phyloP scores from a whole-genome alignment of 768 basidiomycete genomes.

The Aureoboletus auriporus region DNA sequence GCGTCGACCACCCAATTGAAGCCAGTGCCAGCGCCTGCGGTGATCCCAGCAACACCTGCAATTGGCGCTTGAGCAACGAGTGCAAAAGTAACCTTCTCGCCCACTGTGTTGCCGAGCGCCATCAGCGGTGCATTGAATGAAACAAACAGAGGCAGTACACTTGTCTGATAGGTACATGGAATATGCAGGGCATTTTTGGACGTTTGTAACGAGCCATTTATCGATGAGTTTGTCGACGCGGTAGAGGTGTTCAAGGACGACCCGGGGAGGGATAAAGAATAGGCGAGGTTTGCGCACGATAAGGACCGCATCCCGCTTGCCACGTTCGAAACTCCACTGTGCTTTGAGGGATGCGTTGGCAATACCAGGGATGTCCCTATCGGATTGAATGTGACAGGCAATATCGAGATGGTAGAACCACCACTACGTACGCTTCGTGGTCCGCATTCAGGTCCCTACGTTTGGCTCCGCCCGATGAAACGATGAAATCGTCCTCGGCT shows the following conservation, averaged over 20 bases:
- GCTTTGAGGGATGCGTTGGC: constrained; percentile 28
- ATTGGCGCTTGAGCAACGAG: constrained; percentile 12
- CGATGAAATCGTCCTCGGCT: constrained; percentile 22
- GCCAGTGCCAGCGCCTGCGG: background rate
- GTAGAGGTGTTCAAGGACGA: constrained; percentile 24
- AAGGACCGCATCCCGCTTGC: constrained; percentile 29
- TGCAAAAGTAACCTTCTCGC: constrained; percentile 21
- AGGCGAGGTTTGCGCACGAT: constrained; percentile 29
- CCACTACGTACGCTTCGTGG: constrained; percentile 14
- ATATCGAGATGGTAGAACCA: background rate
- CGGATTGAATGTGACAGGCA: background rate
- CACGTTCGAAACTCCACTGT: constrained; percentile 27
- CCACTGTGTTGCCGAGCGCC: constrained; percentile 8
- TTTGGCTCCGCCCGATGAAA: constrained; percentile 20
- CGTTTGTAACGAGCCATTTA: constrained; percentile 31
- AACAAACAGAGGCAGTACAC: constrained; percentile 1
- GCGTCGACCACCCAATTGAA: constrained; percentile 16
- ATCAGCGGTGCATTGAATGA: background rate
- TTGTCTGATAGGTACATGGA: constrained; percentile 32
- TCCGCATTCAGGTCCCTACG: constrained; percentile 8
- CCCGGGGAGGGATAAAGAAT: constrained; percentile 14
- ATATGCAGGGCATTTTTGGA: constrained; percentile 30
- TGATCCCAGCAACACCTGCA: background rate
- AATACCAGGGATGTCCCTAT: constrained; percentile 14
- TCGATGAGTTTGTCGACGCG: constrained; percentile 22